These are phyloP conservation scores for Schizochytrium sp. DNA, from an alignment of 108 stramenopile species.

Conservation along the genomic window DNA sequence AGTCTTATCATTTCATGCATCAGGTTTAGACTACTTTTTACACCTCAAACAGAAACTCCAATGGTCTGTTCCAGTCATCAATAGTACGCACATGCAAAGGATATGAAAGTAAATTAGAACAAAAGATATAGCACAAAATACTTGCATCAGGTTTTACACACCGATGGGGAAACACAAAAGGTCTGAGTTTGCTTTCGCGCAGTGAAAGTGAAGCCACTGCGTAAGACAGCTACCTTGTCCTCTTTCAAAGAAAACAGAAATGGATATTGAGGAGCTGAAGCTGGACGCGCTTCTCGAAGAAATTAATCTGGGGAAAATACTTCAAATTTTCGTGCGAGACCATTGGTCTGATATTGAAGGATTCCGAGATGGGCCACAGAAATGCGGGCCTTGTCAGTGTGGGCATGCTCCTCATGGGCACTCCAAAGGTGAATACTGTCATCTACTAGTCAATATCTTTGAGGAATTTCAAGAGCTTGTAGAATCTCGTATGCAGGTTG, in stretches of 20 bases:
- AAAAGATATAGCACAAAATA: too few relatives aligned
- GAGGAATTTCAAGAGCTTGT: conserved; percentile 20
- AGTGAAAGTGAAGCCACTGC: background rate
- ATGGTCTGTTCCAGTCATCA: too few relatives aligned
- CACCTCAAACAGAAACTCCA: too few relatives aligned
- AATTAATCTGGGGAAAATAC: background rate
- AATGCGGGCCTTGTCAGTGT: background rate
- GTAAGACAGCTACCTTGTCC: background rate
- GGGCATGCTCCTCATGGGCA: background rate
- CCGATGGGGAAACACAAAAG: background rate
- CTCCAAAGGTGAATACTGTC: background rate
- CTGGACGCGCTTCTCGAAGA: conserved; percentile 21
- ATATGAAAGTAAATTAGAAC: too few relatives aligned
- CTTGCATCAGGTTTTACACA: background rate
- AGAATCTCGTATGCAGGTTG: background rate
- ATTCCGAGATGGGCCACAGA: background rate
- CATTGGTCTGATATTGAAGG: background rate
- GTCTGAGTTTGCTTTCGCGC: background rate
- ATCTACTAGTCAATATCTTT: background rate
- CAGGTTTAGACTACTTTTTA: too few relatives aligned
- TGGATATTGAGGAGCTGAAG: background rate
- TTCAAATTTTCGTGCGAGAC: conserved; percentile 9
- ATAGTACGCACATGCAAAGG: too few relatives aligned
- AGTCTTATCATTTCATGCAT: too few relatives aligned
- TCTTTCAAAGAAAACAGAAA: background rate